phyloP scores from a whole-genome alignment of 129 eudicot genomes.

The Flaveria bidentis region DNA sequence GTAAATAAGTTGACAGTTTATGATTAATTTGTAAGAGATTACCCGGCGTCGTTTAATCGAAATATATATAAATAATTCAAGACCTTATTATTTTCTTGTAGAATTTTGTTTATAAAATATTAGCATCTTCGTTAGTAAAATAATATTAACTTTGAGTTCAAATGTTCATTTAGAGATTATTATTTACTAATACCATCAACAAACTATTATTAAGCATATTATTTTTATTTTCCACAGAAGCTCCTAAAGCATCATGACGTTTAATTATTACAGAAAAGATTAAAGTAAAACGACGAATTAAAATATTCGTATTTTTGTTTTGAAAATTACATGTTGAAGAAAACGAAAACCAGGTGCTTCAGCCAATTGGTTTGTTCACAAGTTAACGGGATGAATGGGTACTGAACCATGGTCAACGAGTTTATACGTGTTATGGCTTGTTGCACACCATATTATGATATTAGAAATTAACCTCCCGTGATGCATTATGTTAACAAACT shows the following conservation, averaged over 20 bases:
- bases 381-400: slow-evolving; percentile 8
- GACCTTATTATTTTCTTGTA: background rate
- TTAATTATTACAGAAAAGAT: too few species aligned
- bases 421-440: slow-evolving; percentile 28
- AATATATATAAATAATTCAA: background rate
- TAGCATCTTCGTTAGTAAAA: background rate
- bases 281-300: background rate
- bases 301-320: background rate
- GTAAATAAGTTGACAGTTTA: too few species aligned
- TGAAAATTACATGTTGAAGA: slow-evolving; percentile 19
- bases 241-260: too few species aligned
- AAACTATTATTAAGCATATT: background rate
- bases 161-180: background rate
- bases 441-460: background rate
- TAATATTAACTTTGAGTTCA: background rate
- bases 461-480: too few species aligned
- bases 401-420: slow-evolving; percentile 9
- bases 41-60: background rate
- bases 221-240: background rate
- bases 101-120: background rate
- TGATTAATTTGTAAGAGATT: too few species aligned
- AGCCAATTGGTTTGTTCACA: slow-evolving; percentile 53
- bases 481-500: too few species aligned
- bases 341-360: slow-evolving; percentile 58
- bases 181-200: background rate